These are phyloP conservation scores for Podaxis pistillaris DNA, from an alignment of 768 basidiomycete species.

Conservation along the genomic window DNA sequence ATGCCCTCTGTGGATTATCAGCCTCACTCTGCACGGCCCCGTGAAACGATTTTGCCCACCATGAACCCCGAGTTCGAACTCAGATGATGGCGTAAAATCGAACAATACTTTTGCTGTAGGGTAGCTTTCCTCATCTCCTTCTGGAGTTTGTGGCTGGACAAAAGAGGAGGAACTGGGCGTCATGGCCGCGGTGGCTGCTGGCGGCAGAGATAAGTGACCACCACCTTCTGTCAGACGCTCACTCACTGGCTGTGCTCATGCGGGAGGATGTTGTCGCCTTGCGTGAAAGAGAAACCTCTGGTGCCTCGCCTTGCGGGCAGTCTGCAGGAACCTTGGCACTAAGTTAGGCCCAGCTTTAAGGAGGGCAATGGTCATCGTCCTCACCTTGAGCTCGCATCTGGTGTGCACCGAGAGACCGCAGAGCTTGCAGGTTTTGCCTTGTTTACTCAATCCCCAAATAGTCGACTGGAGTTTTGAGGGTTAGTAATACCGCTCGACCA, in stretches of 20 bases:
- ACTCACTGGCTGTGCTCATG: constrained; percentile 25
- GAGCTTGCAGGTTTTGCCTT: constrained; percentile 79
- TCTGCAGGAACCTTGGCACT: constrained; percentile 68
- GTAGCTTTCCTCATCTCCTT: constrained; percentile 40
- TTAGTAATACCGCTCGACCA: background rate
- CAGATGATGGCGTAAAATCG: constrained; percentile 71
- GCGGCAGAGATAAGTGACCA: constrained; percentile 4
- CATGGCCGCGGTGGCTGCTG: constrained; percentile 19
- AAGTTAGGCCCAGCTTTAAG: background rate
- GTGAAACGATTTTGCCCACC: constrained; percentile 36
- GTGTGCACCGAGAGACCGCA: constrained; percentile 80
- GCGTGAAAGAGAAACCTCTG: constrained; percentile 21
- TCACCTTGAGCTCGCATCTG: constrained; percentile 84
- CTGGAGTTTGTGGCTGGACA: constrained; percentile 36
- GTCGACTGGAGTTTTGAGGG: constrained; percentile 49
- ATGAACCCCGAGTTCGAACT: constrained; percentile 70
- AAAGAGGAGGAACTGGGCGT: constrained; percentile 59
- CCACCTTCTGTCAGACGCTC: background rate
- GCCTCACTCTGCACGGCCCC: background rate
- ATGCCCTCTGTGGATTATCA: constrained; percentile 49
- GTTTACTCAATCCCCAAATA: constrained; percentile 86
- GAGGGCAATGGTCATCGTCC: background rate
- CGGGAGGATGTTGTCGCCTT: constrained; percentile 24
- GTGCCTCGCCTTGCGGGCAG: constrained; percentile 38
- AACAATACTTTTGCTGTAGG: constrained; percentile 65